phyloP scores from a whole-genome alignment of 2,329 filamentous ascomycete species.

The Ophiostoma novo-ulmi region DNA sequence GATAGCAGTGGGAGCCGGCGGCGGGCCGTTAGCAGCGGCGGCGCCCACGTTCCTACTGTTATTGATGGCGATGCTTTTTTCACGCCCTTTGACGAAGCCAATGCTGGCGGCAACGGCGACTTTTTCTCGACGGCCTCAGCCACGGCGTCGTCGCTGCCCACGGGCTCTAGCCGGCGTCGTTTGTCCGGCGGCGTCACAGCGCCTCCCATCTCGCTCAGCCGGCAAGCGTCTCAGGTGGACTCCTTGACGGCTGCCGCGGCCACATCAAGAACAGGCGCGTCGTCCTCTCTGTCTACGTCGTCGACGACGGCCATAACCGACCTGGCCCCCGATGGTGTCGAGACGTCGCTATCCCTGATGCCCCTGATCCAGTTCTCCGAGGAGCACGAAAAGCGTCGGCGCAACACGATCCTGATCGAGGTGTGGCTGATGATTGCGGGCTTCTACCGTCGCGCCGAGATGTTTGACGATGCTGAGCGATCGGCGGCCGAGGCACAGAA shows the following conservation, averaged over 20 bases:
- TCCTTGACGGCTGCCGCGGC: conserved; percentile 39
- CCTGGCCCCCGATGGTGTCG: conserved; percentile 37
- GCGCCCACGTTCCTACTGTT: conserved; percentile 31
- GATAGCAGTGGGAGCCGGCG: conserved; percentile 47
- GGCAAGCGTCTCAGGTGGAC: conserved; percentile 43
- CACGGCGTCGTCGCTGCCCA: conserved; percentile 41
- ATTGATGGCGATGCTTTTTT: conserved; percentile 50
- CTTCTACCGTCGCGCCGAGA: conserved; percentile 75
- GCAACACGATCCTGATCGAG: conserved; percentile 57
- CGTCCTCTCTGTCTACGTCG: conserved; percentile 34
- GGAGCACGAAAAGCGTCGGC: conserved; percentile 47
- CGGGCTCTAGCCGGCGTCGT: conserved; percentile 38
- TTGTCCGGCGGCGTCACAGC: conserved; percentile 25
- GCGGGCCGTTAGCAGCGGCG: conserved; percentile 43
- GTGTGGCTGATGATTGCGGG: conserved; percentile 89
- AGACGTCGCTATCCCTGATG: conserved; percentile 44
- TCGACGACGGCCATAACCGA: conserved; percentile 31
- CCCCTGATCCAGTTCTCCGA: conserved; percentile 52
- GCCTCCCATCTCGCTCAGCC: conserved; percentile 38
- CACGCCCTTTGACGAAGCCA: conserved; percentile 41
- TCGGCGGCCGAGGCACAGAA: conserved; percentile 78
- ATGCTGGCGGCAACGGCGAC: conserved; percentile 36
- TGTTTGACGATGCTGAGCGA: conserved; percentile 73
- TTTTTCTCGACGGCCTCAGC: conserved; percentile 43
- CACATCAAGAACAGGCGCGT: background rate